phyloP scores from a whole-genome alignment of 106 monocot genomes.

The Apostasia shenzhenica region DNA sequence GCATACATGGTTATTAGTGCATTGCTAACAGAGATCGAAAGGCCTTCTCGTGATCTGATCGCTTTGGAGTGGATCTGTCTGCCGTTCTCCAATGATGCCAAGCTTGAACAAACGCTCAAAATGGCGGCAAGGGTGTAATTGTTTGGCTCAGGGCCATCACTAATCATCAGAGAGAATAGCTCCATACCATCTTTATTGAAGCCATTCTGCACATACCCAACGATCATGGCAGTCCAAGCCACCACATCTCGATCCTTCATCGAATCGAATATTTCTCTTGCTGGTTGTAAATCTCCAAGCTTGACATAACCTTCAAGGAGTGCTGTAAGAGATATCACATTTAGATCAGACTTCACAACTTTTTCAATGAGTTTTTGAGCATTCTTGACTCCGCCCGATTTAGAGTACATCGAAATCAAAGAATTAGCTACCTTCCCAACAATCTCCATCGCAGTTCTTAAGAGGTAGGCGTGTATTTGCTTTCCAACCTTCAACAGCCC shows the following conservation, averaged over 20 bases:
- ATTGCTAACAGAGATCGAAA: slow-evolving; percentile 79
- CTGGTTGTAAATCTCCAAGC: slow-evolving; percentile 48
- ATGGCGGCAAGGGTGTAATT: slow-evolving; percentile 76
- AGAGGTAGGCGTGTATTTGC: slow-evolving; percentile 56
- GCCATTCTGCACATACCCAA: slow-evolving; percentile 79
- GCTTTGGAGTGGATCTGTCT: slow-evolving; percentile 72
- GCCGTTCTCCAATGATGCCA: slow-evolving; percentile 51
- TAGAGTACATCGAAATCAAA: slow-evolving; percentile 88
- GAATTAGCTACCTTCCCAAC: slow-evolving; percentile 68
- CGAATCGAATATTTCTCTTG: slow-evolving; percentile 65
- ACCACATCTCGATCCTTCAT: slow-evolving; percentile 76
- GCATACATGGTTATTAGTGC: slow-evolving; percentile 88
- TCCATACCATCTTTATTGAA: slow-evolving; percentile 56
- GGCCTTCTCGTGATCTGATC: slow-evolving; percentile 43
- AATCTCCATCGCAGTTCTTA: slow-evolving; percentile 33
- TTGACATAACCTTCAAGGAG: slow-evolving; percentile 89
- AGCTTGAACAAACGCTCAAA: slow-evolving; percentile 66
- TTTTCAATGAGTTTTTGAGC: slow-evolving; percentile 41
- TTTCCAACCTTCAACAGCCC: slow-evolving; percentile 42
- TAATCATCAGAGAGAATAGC: slow-evolving; percentile 55
- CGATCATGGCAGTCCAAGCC: slow-evolving; percentile 96
- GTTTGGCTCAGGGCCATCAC: slow-evolving; percentile 60
- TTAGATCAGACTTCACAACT: slow-evolving; percentile 18
- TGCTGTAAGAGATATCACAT: slow-evolving; percentile 71
- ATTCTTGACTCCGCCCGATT: slow-evolving; percentile 53